Percentiles rank a stretch among this genome's conserved stretches.
These are phyloP conservation scores for Adenanthera pavonina DNA, from an alignment of 306 rosid genomes.

Conservation along the genomic window DNA sequence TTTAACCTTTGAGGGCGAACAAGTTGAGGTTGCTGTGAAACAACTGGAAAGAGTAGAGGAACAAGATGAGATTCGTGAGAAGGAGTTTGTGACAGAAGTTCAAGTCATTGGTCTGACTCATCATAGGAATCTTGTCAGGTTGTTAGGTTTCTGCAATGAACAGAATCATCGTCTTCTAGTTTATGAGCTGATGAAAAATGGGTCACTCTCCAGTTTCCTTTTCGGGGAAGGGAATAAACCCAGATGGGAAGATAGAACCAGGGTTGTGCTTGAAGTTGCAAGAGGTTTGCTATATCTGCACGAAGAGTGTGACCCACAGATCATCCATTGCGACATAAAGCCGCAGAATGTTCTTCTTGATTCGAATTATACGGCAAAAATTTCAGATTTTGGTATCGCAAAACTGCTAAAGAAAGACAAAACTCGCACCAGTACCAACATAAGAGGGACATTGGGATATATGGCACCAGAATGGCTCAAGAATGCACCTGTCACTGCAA, in stretches of 20 bases:
- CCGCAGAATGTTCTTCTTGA: conserved; percentile 53
- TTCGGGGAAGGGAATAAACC: conserved; percentile 35
- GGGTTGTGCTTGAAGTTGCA: conserved; percentile 41
- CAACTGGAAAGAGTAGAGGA: conserved; percentile 37
- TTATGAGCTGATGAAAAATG: conserved; percentile 46
- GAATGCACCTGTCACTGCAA: conserved; percentile 44
- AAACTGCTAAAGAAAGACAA: conserved; percentile 40
- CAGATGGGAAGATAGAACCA: conserved; percentile 43
- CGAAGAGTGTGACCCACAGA: conserved; percentile 48
- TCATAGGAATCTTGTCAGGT: conserved; percentile 45
- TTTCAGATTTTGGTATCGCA: conserved; percentile 48
- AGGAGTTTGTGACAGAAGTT: conserved; percentile 48
- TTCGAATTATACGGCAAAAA: conserved; percentile 36
- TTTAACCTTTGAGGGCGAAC: conserved; percentile 39
- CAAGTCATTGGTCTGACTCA: conserved; percentile 47
- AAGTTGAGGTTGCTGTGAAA: conserved; percentile 48
- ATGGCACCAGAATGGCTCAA: conserved; percentile 56
- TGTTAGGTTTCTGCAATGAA: conserved; percentile 45
- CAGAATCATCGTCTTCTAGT: conserved; percentile 44
- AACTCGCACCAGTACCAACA: conserved; percentile 39
- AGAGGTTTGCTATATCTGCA: conserved; percentile 43
- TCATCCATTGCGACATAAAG: conserved; percentile 51
- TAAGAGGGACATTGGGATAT: conserved; percentile 53
- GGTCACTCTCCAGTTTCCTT: conserved; percentile 39
- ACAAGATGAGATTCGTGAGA: conserved; percentile 27